Evolutionary conservation across 306 rosid species (phyloP).

Genomic region (Vigna unguiculata): DNA sequence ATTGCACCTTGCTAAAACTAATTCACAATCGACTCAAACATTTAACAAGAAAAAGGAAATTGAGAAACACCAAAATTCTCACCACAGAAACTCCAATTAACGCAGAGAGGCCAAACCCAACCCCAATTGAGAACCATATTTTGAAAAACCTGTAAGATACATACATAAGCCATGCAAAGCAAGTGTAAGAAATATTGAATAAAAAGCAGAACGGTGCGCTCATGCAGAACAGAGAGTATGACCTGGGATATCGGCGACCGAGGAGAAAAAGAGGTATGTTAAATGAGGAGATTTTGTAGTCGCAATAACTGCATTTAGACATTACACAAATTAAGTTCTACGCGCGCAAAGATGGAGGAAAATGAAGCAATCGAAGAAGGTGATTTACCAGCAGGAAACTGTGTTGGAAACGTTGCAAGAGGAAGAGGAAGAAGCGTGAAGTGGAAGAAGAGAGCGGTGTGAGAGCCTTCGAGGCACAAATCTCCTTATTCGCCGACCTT

Average conservation of each 20-base stretch:
- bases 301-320: conserved; percentile 51
- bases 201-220: neutral
- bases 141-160: conserved; percentile 47
- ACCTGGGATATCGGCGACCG: conserved; percentile 61
- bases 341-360: neutral
- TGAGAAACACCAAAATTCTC: neutral
- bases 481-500: conserved; percentile 48
- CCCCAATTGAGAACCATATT: conserved; percentile 72
- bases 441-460: conserved; percentile 40
- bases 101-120: conserved; percentile 66
- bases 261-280: conserved; percentile 63
- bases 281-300: conserved; percentile 58
- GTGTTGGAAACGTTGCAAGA: conserved; percentile 38
- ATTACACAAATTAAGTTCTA: neutral
- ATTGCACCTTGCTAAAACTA: neutral
- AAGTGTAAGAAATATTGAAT: neutral
- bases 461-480: conserved; percentile 38
- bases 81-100: conserved; percentile 59
- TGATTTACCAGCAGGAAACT: conserved; percentile 50
- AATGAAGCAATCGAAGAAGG: neutral
- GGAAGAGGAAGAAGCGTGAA: conserved; percentile 39
- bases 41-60: neutral
- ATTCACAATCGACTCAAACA: neutral
- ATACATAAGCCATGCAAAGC: neutral
- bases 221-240: neutral